Conservation (phyloP, 2,329 filamentous ascomycete genomes). For the Aspergillus terreus region DNA sequence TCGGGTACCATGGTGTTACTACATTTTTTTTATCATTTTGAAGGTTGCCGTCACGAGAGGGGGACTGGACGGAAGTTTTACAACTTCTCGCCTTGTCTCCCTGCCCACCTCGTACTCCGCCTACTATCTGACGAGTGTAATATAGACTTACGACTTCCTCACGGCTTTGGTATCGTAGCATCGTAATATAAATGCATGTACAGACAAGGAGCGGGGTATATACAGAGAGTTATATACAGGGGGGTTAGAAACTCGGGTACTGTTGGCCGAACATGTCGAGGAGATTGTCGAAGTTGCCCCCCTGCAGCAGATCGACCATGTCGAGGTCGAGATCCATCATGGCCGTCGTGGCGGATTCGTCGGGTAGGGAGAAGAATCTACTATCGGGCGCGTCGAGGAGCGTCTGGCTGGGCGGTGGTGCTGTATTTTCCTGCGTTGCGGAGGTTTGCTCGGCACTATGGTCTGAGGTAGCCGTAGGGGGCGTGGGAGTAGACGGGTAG, state of each 20-base stretch:
- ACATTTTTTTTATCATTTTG: constrained; percentile 1
- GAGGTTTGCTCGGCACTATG: background rate
- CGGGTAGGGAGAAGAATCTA: background rate
- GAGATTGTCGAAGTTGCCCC: constrained; percentile 28
- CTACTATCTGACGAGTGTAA: constrained; percentile 20
- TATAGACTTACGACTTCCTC: constrained; percentile 30
- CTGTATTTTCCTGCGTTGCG: background rate
- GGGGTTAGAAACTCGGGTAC: constrained; percentile 26
- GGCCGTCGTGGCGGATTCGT: background rate
- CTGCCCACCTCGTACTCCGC: constrained; percentile 15
- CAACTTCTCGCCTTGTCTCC: constrained; percentile 13
- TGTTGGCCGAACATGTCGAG: constrained; percentile 31
- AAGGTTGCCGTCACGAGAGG: constrained; percentile 16
- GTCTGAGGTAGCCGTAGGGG: no score
- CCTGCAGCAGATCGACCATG: constrained; percentile 31
- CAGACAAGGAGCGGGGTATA: background rate
- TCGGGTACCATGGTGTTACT: constrained; percentile 17
- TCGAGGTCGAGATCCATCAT: constrained; percentile 25
- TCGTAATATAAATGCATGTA: background rate
- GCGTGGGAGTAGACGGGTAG: no score
- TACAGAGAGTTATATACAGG: background rate
- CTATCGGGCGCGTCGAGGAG: background rate
- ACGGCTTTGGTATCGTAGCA: constrained; percentile 9
- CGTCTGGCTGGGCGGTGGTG: background rate
- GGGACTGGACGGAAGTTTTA: constrained; percentile 21